Percentiles rank a stretch among this genome's conserved stretches.
phyloP scores from a whole-genome alignment of 192 early-diverging fungal species.

The Irineochytrium annulatum region DNA sequence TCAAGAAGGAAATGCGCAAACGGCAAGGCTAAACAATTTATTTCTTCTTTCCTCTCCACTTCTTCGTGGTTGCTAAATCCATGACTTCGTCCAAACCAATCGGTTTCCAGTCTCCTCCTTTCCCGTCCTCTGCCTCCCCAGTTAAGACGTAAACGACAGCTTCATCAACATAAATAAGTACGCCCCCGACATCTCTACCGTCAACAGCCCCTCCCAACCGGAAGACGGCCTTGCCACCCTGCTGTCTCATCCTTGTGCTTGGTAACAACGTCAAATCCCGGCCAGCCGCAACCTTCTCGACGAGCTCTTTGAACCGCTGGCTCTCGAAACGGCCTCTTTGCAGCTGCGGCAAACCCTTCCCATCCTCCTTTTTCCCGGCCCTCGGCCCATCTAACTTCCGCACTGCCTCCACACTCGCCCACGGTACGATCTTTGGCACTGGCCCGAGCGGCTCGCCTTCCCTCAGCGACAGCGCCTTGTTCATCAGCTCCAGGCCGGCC shows the following conservation, averaged over 20 bases:
- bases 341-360: conserved; percentile 16
- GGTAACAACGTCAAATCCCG: conserved; percentile 53
- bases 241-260: conserved; percentile 42
- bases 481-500: conserved; percentile 72
- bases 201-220: conserved; percentile 44
- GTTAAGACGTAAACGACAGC: conserved; percentile 55
- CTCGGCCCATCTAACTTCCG: not conserved
- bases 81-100: conserved; percentile 53
- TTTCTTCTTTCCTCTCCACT: not conserved
- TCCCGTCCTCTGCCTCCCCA: conserved; percentile 27
- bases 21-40: too few species aligned
- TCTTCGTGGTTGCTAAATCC: conserved; percentile 21
- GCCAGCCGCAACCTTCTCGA: conserved; percentile 53
- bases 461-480: conserved; percentile 25
- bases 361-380: conserved; percentile 9
- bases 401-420: conserved; percentile 1
- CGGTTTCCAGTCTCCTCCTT: conserved; percentile 49
- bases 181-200: conserved; percentile 36
- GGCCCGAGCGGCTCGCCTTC: conserved; percentile 28
- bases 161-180: conserved; percentile 58
- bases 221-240: conserved; percentile 54
- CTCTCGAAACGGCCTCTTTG: conserved; percentile 22
- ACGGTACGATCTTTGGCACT: conserved; percentile 27
- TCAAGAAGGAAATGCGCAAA: too few species aligned
- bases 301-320: conserved; percentile 53